phyloP scores from a whole-genome alignment of 78 protist species.

The Dictyostelium citrinum region DNA sequence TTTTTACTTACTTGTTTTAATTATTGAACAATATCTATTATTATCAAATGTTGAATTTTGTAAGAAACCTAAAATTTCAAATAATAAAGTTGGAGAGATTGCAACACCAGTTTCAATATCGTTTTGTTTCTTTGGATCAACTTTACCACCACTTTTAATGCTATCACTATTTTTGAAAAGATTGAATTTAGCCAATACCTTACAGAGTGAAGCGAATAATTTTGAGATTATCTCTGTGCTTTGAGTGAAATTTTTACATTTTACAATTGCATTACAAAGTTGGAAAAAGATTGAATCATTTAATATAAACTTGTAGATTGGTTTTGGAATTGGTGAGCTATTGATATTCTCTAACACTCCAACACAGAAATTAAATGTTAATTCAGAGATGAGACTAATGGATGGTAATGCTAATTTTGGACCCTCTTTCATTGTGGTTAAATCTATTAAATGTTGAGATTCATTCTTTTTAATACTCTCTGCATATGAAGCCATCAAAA shows the following conservation, averaged over 20 bases:
- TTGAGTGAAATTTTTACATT: constrained; percentile 34
- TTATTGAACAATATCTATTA: not conserved
- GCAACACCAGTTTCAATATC: constrained; percentile 23
- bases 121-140: constrained; percentile 14
- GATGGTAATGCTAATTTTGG: not conserved
- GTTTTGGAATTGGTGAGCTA: not conserved
- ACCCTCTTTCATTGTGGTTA: not conserved
- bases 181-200: not conserved
- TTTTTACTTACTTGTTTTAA: constrained; percentile 35
- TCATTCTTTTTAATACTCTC: constrained; percentile 24
- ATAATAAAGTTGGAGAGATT: constrained; percentile 31
- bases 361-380: not conserved
- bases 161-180: constrained; percentile 38
- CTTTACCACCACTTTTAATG: constrained; percentile 28
- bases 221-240: constrained; percentile 1
- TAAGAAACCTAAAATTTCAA: constrained; percentile 39
- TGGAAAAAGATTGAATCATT: constrained; percentile 51
- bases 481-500: not conserved
- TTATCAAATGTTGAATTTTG: not conserved
- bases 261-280: constrained; percentile 24
- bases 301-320: constrained; percentile 6
- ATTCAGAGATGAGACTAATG: constrained; percentile 7
- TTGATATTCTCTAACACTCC: not conserved
- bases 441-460: constrained; percentile 8
- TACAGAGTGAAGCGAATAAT: constrained; percentile 38